Evolutionary conservation across 495 filamentous ascomycete species (phyloP).

Genomic region (Neurospora discreta): DNA sequence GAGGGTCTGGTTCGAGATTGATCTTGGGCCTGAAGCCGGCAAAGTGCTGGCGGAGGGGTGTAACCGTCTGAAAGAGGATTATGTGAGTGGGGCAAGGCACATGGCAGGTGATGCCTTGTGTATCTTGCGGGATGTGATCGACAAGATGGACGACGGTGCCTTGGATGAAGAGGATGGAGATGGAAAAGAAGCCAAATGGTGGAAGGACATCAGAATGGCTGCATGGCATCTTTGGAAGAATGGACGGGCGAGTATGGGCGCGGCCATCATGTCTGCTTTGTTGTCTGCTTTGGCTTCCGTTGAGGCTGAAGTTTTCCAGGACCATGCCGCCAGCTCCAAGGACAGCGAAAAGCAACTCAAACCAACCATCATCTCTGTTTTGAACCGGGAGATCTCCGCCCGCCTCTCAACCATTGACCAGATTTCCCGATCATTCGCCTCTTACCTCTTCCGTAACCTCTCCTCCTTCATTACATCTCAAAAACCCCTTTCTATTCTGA

Average conservation of each 20-base stretch:
- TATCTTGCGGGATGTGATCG: conserved; percentile 33
- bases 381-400: conserved; percentile 6
- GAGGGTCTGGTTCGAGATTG: conserved; percentile 45
- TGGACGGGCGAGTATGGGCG: conserved; percentile 52
- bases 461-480: conserved; percentile 3
- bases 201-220: conserved; percentile 41
- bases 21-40: conserved; percentile 30
- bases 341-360: conserved; percentile 20
- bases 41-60: conserved; percentile 35
- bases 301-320: conserved; percentile 7
- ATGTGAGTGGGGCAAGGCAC: conserved; percentile 45
- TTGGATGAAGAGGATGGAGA: neutral
- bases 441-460: neutral
- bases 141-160: conserved; percentile 4
- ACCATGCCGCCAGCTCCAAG: conserved; percentile 12
- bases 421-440: conserved; percentile 6
- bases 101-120: conserved; percentile 39
- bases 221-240: conserved; percentile 57
- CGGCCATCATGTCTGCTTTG: conserved; percentile 43
- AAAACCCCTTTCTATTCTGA: conserved; percentile 38
- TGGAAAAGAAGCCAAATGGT: conserved; percentile 27
- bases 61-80: conserved; percentile 36
- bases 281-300: conserved; percentile 30
- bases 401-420: conserved; percentile 37
- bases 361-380: neutral